Base-by-base conservation (phyloP, 805 yeast species). In the Brettanomyces nanus region DNA sequence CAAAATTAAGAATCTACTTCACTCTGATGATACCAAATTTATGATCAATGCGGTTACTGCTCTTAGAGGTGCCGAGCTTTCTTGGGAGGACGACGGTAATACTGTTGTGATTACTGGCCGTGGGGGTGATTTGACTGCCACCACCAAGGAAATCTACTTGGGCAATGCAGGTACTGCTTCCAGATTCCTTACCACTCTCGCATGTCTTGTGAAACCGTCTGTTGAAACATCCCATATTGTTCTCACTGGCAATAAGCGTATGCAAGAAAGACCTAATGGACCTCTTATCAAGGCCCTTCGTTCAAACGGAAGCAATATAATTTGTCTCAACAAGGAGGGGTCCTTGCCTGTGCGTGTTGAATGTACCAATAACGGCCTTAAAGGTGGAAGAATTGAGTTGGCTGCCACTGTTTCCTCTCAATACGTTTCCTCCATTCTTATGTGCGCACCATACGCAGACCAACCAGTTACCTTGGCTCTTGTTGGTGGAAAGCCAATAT, bases 91-190 rank as follows among this genome's bases (percentile, higher is more conserved):
- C 48, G 80, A 83, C 53, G 97, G 97, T 42, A 90, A 84, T 54
- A 89, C 95, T 25, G 76, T 85, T 26, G 79, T 90, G 33, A 75
- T 90, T 22, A 75, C 77, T 36, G 89, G 90, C 37, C 89, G 89
- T 45, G 92, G 92, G 42, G 97, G 97, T 40, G 63, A 76, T 22
- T 60, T 85, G 45, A 51, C 66, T 22, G 80, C 94, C 3, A 72
- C 80, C 35, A 62, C 65, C 14, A 75, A 78, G 37, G 82, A 78
- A 44, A 66, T 92, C 40, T 92, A 86, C 61, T 69, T 92, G 45
- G 98, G 98, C 41, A 92, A 92, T 55, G 97, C 98, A 1, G 98
- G 98, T 47, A 92, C 98, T 31, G 97, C 98, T 4, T 85, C 97
- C 5, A 74, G 98, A 53, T 92, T 92, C 59, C 71, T 92, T 54